phyloP scores from a whole-genome alignment of 441 rosid species.

The Theobroma grandiflorum region DNA sequence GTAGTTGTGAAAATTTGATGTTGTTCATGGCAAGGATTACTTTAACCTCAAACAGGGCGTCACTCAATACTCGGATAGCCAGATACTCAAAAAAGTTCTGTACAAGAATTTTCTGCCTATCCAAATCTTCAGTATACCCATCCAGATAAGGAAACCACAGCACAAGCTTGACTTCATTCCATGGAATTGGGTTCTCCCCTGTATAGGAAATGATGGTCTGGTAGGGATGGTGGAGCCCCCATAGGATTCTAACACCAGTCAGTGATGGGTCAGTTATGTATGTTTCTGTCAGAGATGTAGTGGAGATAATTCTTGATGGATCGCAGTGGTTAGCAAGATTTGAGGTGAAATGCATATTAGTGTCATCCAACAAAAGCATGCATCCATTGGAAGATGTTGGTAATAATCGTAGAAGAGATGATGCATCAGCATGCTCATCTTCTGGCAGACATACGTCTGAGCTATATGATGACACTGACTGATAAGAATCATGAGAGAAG shows the following conservation, averaged over 20 bases:
- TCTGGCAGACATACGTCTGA: slow-evolving; percentile 63
- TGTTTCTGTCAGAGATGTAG: slow-evolving; percentile 64
- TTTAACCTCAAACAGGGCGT: slow-evolving; percentile 54
- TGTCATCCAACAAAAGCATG: slow-evolving; percentile 80
- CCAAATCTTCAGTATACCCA: slow-evolving; percentile 54
- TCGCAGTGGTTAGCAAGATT: slow-evolving; percentile 60
- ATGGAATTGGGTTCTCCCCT: slow-evolving; percentile 60
- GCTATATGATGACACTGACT: slow-evolving; percentile 36
- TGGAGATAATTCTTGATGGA: slow-evolving; percentile 63
- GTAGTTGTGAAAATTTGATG: slow-evolving; percentile 72
- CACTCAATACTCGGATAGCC: slow-evolving; percentile 74
- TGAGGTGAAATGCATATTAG: slow-evolving; percentile 64
- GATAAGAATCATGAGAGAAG: slow-evolving; percentile 68
- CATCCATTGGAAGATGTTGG: slow-evolving; percentile 59
- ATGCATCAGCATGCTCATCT: slow-evolving; percentile 51
- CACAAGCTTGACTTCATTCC: slow-evolving; percentile 71
- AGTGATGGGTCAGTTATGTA: slow-evolving; percentile 47
- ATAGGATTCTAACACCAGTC: slow-evolving; percentile 58
- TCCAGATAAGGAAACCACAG: slow-evolving; percentile 80
- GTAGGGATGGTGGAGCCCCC: slow-evolving; percentile 77
- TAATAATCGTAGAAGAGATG: slow-evolving; percentile 55
- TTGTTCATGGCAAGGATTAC: slow-evolving; percentile 82
- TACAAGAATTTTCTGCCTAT: slow-evolving; percentile 52
- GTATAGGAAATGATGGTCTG: slow-evolving; percentile 62
- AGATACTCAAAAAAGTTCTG: slow-evolving; percentile 78